phyloP scores from a whole-genome alignment of 345 rosid genomes.

The Citrus cavaleriei region DNA sequence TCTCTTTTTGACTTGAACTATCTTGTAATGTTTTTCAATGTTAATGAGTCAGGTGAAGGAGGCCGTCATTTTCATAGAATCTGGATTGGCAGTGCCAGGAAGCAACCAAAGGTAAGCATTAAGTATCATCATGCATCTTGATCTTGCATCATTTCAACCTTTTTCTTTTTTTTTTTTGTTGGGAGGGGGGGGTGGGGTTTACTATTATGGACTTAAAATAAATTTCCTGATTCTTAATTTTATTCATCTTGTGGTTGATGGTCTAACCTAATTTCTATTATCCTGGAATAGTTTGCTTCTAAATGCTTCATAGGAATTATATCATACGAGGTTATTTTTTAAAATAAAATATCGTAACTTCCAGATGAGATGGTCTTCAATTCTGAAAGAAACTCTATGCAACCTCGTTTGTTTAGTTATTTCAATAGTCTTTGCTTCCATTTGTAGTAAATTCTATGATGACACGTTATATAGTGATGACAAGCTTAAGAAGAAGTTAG shows the following conservation, averaged over 20 bases:
- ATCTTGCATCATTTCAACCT: background rate
- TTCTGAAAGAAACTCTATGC: background rate
- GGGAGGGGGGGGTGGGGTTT: background rate
- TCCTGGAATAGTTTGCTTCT: background rate
- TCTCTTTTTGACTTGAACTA: background rate
- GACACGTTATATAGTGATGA: background rate
- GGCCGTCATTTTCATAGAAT: slow-evolving; percentile 41
- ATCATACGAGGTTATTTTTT: background rate
- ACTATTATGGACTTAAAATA: background rate
- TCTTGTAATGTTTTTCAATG: slow-evolving; percentile 10
- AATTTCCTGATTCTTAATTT: background rate
- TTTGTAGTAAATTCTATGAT: background rate
- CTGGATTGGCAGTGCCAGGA: slow-evolving; percentile 38
- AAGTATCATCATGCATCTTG: background rate
- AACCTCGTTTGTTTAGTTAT: background rate
- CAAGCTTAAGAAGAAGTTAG: background rate
- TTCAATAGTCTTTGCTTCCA: background rate
- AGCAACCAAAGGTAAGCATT: slow-evolving; percentile 55
- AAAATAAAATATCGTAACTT: background rate
- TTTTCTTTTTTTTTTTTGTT: background rate
- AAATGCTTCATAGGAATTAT: background rate
- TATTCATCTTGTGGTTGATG: background rate
- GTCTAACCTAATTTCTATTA: background rate
- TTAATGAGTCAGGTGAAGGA: slow-evolving; percentile 56
- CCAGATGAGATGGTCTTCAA: background rate